phyloP scores from a whole-genome alignment of 164 flowering plant genomes.

The Litsea cubeba region DNA sequence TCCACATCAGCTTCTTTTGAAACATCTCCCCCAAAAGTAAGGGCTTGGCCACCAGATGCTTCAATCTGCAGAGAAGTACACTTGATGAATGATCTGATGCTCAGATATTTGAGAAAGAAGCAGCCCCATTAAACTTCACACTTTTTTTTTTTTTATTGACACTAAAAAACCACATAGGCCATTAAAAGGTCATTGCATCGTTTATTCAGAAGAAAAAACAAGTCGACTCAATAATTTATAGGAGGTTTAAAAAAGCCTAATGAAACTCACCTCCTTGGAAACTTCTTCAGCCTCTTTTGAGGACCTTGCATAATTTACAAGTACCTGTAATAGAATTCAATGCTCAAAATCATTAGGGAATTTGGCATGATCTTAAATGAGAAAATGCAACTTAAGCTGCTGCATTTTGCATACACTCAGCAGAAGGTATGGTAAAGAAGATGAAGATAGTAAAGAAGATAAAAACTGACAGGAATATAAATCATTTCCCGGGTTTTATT shows the following conservation, averaged over 20 bases:
- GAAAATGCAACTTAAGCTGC: background rate
- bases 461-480: background rate
- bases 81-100: background rate
- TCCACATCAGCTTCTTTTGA: conserved; percentile 93
- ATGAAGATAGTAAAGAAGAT: no score
- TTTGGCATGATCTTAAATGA: background rate
- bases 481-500: background rate
- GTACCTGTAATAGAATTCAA: conserved; percentile 45
- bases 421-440: background rate
- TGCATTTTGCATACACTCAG: background rate
- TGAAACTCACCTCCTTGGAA: conserved; percentile 61
- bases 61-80: conserved; percentile 55
- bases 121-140: no score
- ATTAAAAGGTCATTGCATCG: background rate
- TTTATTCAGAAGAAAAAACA: background rate
- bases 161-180: background rate
- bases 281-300: conserved; percentile 97
- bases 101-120: no score
- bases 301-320: conserved; percentile 96
- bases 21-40: conserved; percentile 95
- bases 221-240: background rate
- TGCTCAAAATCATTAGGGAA: no score
- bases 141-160: no score
- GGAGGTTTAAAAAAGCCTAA: background rate
- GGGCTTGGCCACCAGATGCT: conserved; percentile 79